Percentiles rank a stretch among this genome's conserved stretches.
Conservation (phyloP, 2,329 filamentous ascomycete species). For the Thielaviopsis cerberus region DNA sequence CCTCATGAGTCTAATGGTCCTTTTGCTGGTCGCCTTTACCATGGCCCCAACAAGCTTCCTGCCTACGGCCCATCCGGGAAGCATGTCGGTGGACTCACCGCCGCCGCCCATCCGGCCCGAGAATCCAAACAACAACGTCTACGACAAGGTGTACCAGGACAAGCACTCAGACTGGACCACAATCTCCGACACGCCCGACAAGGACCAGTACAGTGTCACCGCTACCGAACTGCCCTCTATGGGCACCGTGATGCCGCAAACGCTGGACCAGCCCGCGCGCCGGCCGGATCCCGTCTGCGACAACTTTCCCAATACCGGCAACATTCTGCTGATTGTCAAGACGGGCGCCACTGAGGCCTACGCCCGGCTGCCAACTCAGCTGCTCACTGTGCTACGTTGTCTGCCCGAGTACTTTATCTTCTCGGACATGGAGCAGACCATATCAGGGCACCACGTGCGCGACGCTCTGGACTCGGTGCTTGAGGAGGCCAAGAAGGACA, state of each 20-base stretch:
- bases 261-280: slow-evolving; percentile 12
- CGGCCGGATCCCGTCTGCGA: slow-evolving; percentile 19
- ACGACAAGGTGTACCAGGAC: not conserved
- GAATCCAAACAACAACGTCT: not conserved
- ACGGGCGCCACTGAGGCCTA: slow-evolving; percentile 37
- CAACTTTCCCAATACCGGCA: slow-evolving; percentile 25
- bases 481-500: slow-evolving; percentile 24
- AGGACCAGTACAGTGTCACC: not conserved
- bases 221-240: not conserved
- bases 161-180: not conserved
- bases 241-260: slow-evolving; percentile 3
- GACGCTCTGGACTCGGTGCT: slow-evolving; percentile 29
- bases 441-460: slow-evolving; percentile 26
- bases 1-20: slow-evolving; percentile 4
- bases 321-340: slow-evolving; percentile 35
- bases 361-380: slow-evolving; percentile 32
- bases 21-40: slow-evolving; percentile 10
- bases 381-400: slow-evolving; percentile 33
- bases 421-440: slow-evolving; percentile 33
- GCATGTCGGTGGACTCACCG: not conserved
- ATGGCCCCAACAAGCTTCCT: slow-evolving; percentile 5
- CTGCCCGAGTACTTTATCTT: slow-evolving; percentile 35
- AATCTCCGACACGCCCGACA: not conserved
- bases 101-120: slow-evolving; percentile 2
- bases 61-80: not conserved